Percentiles rank a stretch among this genome's conserved stretches.
Conservation (phyloP, 345 rosid genomes). For the Rhodamnia argentea region DNA sequence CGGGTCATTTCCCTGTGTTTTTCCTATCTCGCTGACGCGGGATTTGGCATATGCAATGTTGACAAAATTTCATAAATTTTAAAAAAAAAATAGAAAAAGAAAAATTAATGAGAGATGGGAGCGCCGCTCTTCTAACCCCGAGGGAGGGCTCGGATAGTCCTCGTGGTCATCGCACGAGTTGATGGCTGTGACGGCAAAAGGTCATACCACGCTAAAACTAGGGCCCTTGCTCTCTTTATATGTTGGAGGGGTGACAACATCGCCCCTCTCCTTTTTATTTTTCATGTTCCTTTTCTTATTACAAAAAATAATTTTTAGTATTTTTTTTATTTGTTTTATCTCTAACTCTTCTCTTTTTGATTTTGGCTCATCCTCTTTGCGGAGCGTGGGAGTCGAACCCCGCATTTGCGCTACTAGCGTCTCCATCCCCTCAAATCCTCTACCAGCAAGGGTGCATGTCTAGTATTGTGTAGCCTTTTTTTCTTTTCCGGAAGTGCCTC, state of each 20-base stretch:
- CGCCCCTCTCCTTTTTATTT: neutral
- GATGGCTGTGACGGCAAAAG: neutral
- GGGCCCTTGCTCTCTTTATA: neutral
- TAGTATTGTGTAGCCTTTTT: neutral
- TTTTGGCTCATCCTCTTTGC: no score
- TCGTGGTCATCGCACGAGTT: neutral
- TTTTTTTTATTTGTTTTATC: neutral
- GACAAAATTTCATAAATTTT: no score
- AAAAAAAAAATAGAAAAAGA: no score
- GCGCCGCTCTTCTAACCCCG: neutral
- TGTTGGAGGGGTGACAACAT: neutral
- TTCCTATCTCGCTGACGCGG: fast-evolving
- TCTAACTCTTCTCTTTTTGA: no score
- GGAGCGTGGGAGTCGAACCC: no score
- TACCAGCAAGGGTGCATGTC: no score
- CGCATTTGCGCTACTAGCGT: no score
- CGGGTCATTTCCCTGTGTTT: neutral
- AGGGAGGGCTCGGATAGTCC: neutral
- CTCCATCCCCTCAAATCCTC: no score
- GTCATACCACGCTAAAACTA: neutral
- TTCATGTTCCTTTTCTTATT: neutral
- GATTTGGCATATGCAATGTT: neutral
- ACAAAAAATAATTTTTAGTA: neutral
- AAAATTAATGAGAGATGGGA: neutral
- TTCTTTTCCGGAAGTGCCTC: fast-evolving